Evolutionary conservation across 768 basidiomycete genomes (phyloP).

Genomic region (Termitomyces sp.): DNA sequence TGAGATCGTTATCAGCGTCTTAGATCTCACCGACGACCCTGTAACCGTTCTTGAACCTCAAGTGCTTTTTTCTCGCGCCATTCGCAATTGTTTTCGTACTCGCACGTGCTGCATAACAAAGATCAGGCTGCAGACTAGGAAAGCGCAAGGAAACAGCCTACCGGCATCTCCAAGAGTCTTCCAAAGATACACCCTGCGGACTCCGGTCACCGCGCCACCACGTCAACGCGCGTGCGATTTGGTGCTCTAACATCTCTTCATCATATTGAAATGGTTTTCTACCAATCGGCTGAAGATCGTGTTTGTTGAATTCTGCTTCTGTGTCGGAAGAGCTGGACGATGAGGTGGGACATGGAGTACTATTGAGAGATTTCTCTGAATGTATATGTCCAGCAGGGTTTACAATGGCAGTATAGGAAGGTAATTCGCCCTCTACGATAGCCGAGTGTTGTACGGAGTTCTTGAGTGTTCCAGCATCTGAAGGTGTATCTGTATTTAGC

Average conservation of each 20-base stretch:
- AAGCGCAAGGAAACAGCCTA: slow-evolving; percentile 35
- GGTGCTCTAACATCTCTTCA: slow-evolving; percentile 43
- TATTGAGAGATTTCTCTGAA: neutral
- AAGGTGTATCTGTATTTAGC: neutral
- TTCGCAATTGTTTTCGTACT: slow-evolving; percentile 74
- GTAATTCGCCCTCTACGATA: neutral
- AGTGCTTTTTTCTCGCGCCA: slow-evolving; percentile 63
- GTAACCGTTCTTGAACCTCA: slow-evolving; percentile 24
- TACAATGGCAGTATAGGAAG: neutral
- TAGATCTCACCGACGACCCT: neutral
- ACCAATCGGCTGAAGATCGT: slow-evolving; percentile 54
- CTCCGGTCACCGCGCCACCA: slow-evolving; percentile 78
- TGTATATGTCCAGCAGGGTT: neutral
- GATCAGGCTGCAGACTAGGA: neutral
- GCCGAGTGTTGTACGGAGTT: neutral
- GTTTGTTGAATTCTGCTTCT: slow-evolving; percentile 4
- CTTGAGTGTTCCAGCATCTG: neutral
- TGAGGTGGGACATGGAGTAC: neutral
- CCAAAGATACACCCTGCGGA: slow-evolving; percentile 65
- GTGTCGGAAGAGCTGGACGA: slow-evolving; percentile 1
- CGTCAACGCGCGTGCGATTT: slow-evolving; percentile 51
- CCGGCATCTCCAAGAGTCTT: slow-evolving; percentile 62
- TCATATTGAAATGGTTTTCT: slow-evolving; percentile 57
- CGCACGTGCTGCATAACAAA: slow-evolving; percentile 50
- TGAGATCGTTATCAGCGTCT: neutral